A percentile compares a stretch with the other conserved stretches of the same genome.
These are phyloP conservation scores for Pezicula rhizophila DNA, from an alignment of 2,329 filamentous ascomycete species.

Conservation along the genomic window DNA sequence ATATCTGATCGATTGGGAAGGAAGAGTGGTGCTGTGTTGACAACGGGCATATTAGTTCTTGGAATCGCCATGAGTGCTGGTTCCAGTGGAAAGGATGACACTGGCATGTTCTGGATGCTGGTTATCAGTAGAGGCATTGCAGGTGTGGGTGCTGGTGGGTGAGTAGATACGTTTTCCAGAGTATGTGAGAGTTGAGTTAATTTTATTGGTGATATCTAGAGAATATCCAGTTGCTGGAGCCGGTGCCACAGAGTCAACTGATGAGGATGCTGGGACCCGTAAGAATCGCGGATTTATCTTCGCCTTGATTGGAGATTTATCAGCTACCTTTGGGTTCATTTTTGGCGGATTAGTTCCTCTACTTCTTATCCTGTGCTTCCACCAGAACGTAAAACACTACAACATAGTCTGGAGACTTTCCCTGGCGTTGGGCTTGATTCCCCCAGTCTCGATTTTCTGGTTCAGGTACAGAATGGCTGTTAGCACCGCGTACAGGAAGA, in stretches of 20 bases:
- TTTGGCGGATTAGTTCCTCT: slow-evolving; percentile 43
- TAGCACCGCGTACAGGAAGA: slow-evolving; percentile 43
- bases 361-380: slow-evolving; percentile 43
- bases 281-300: slow-evolving; percentile 49
- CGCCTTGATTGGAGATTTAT: slow-evolving; percentile 45
- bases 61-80: slow-evolving; percentile 32
- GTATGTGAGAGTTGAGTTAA: no score
- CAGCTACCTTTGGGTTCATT: slow-evolving; percentile 43
- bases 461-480: slow-evolving; percentile 46
- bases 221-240: slow-evolving; percentile 47
- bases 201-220: slow-evolving; percentile 6
- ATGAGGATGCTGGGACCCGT: slow-evolving; percentile 38
- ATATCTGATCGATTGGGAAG: slow-evolving; percentile 35
- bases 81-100: slow-evolving; percentile 27
- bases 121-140: slow-evolving; percentile 36
- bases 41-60: slow-evolving; percentile 16
- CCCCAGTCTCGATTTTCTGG: slow-evolving; percentile 44
- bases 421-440: slow-evolving; percentile 42
- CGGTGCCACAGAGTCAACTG: slow-evolving; percentile 46
- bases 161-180: slow-evolving; percentile 2
- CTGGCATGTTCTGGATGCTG: slow-evolving; percentile 33
- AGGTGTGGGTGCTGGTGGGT: slow-evolving; percentile 34
- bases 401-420: slow-evolving; percentile 41
- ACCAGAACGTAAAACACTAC: slow-evolving; percentile 35
- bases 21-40: no score